These are phyloP conservation scores for Pholiota microspora DNA, from an alignment of 768 basidiomycete genomes.

Conservation along the genomic window DNA sequence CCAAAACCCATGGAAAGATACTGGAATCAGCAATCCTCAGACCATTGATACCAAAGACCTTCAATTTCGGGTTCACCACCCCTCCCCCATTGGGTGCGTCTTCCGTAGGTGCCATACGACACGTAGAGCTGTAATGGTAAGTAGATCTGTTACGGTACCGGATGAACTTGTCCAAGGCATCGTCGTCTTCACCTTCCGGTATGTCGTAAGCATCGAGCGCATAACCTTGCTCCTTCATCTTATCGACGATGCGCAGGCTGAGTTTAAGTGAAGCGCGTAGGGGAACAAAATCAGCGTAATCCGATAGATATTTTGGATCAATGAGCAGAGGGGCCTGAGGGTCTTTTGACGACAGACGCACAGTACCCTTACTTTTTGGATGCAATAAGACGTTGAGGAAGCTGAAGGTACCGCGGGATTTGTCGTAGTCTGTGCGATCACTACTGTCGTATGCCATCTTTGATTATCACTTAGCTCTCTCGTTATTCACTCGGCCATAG, in stretches of 20 bases:
- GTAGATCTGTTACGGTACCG: conserved; percentile 8
- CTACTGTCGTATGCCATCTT: conserved; percentile 13
- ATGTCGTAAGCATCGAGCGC: not conserved
- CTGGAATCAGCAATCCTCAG: conserved; percentile 13
- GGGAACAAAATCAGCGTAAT: conserved; percentile 8
- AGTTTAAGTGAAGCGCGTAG: conserved; percentile 10
- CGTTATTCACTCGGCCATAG: not conserved
- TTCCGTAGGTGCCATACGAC: conserved; percentile 8
- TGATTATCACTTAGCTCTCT: not conserved
- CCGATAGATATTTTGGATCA: conserved; percentile 9
- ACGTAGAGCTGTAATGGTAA: conserved; percentile 13
- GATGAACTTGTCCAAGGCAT: conserved; percentile 11
- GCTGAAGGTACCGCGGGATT: conserved; percentile 6
- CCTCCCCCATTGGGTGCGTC: conserved; percentile 3
- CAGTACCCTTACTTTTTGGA: conserved; percentile 11
- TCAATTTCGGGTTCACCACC: conserved; percentile 7
- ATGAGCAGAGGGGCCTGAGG: conserved; percentile 3
- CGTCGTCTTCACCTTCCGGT: conserved; percentile 3
- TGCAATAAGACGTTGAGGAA: conserved; percentile 9
- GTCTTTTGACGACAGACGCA: conserved; percentile 3
- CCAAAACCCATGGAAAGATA: conserved; percentile 13
- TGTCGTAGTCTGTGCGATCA: conserved; percentile 1
- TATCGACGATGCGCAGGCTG: conserved; percentile 6
- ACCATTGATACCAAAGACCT: conserved; percentile 7
- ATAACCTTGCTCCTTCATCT: conserved; percentile 9